Base-by-base conservation (phyloP, 2,329 filamentous ascomycete species). In the Xylariomycetidae sp. region DNA sequence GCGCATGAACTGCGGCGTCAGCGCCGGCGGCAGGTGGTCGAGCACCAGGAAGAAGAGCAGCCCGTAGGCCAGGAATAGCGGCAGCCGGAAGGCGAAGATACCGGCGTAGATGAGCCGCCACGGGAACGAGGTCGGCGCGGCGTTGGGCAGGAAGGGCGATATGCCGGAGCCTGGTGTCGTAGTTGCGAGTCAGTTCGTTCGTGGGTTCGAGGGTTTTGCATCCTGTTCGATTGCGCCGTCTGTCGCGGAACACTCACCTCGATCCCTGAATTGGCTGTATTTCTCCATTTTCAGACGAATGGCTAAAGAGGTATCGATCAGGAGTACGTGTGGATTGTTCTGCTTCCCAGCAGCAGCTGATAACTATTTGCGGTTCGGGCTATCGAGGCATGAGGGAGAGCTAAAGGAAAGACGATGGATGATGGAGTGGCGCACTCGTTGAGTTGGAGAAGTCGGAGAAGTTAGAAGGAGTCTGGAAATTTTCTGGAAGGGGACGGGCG, bases 261-360 rank as follows among this genome's bases (percentile, higher is more conserved):
- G 79, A 63, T 95, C 89, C 50, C 89, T 81, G 55, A 86, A 95
- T 59, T 94, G 87, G 37, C 85, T 90, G 60, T 86, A 95, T 60
- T 93, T 95, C 69, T 95, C 89, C 89, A 95, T 95, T 4, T 13
- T 44, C 25, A 9, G 22, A 19, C n/a, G 19, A 10, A 20, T 7
- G 10, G 15, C 14, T 25, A 19, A 19, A 22, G 16, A 15, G 17
- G 8, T n/a, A 14, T 12, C 3, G 8, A 9, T 10, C 30, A 15
- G 4, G 6, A n/a, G 15, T 8, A 30, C 9, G 13, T 14, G 6
- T 14, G 9, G 12, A 10, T 7, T 10, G 12, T 26, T 10, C 29
- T 7, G 14, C 4, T 15, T n/a, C n/a, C n/a, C 24, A 25, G 24
- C 24, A 13, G 6, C 12, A 25, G 24, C 24, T 25, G 24, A 14